Percentiles rank a stretch among this genome's conserved stretches.
Evolutionary conservation across 1,284 basidiomycete genomes (phyloP).

Genomic region (Polyporus tsugae): DNA sequence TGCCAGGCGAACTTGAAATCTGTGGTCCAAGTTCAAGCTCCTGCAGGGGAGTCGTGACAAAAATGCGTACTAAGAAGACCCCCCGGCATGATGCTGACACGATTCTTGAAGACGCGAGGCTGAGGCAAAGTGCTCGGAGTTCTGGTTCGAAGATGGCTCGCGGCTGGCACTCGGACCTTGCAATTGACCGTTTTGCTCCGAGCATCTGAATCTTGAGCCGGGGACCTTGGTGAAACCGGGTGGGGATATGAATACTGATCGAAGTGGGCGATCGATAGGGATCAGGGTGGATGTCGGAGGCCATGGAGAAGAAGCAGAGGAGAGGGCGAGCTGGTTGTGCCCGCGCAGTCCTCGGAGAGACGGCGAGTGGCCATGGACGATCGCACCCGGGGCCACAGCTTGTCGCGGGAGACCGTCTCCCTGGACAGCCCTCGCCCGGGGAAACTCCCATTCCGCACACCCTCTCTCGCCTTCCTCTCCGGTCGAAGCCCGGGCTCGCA

Average conservation of each 20-base stretch:
- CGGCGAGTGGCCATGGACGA: neutral
- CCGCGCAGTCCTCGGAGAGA: conserved; percentile 5
- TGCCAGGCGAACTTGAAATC: neutral
- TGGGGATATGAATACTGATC: conserved; percentile 6
- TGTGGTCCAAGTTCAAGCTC: neutral
- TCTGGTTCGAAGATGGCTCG: neutral
- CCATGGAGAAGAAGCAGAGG: neutral
- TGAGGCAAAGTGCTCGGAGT: conserved; percentile 14
- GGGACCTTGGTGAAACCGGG: neutral
- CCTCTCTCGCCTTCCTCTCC: neutral
- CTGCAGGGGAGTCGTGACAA: neutral
- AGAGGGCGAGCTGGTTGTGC: neutral
- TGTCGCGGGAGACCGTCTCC: neutral
- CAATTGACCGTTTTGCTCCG: conserved; percentile 1
- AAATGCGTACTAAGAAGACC: neutral
- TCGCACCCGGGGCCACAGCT: conserved; percentile 1
- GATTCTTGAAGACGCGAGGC: conserved; percentile 5
- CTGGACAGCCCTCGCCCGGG: neutral
- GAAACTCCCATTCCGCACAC: too few relatives aligned
- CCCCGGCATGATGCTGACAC: neutral
- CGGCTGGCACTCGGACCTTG: neutral
- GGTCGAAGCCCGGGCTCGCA: neutral
- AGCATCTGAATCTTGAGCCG: neutral
- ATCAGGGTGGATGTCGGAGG: conserved; percentile 4
- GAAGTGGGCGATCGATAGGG: neutral